Conservation (phyloP, 768 basidiomycete genomes). For the Gymnopilus dilepis region DNA sequence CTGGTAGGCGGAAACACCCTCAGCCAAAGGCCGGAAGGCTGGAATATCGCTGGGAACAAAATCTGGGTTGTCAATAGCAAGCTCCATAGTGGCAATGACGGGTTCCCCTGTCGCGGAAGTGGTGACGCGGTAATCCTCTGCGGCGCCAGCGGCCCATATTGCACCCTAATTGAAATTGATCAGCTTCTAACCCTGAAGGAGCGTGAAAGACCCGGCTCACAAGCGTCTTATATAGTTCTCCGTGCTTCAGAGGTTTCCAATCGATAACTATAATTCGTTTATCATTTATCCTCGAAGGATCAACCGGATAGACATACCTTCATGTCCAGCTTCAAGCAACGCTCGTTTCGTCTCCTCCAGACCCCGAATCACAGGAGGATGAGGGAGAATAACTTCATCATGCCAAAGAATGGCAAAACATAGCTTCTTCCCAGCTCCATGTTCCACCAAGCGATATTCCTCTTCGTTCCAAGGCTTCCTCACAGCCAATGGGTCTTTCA, state of each 20-base stretch:
- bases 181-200: background rate
- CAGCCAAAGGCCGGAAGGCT: slow-evolving; percentile 31
- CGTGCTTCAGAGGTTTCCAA: slow-evolving; percentile 65
- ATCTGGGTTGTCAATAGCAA: slow-evolving; percentile 30
- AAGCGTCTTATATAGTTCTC: slow-evolving; percentile 44
- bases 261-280: slow-evolving; percentile 57
- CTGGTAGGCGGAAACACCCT: slow-evolving; percentile 55
- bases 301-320: slow-evolving; percentile 43
- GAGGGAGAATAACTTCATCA: slow-evolving; percentile 60
- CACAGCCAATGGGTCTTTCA: slow-evolving; percentile 61
- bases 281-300: background rate
- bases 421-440: slow-evolving; percentile 46
- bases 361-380: slow-evolving; percentile 69
- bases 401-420: slow-evolving; percentile 73
- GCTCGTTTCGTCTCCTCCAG: slow-evolving; percentile 61
- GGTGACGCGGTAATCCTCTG: slow-evolving; percentile 49
- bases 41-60: slow-evolving; percentile 7
- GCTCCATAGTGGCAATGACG: slow-evolving; percentile 52
- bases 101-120: slow-evolving; percentile 58
- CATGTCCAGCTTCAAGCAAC: slow-evolving; percentile 64
- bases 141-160: slow-evolving; percentile 53
- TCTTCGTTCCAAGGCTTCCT: slow-evolving; percentile 66
- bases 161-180: slow-evolving; percentile 30
- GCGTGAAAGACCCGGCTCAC: slow-evolving; percentile 36
- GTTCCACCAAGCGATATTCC: slow-evolving; percentile 63